Evolutionary conservation across 345 rosid species (phyloP), one percentile per base, ranked within the genome.

Genomic region (Abelmoschus esculentus): DNA sequence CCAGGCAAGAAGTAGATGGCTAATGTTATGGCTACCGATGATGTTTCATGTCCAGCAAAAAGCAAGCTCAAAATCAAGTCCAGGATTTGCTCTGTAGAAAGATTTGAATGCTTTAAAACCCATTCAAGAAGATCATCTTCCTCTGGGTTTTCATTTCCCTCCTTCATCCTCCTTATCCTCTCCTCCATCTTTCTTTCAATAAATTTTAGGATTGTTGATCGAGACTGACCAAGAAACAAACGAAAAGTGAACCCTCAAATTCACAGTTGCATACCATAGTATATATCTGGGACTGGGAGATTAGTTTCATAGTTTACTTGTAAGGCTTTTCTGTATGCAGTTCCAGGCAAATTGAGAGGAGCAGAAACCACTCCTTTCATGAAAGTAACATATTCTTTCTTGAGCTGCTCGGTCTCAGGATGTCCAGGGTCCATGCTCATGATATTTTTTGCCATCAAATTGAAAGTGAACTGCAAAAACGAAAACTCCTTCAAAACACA

Each of bases 331-430:
- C 93, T 81, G 70, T 93, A 93, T 28, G 98, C 86, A 32, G 97
- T 91, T 76, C 98, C 98, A 12, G 98, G 98, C 5, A 91, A 83
- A 80, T 93, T 93, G 6, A 93, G 65, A 29, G 98, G 98, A 73
- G 97, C 87, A 74, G 98, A 93, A 22, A 93, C 91, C 22, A 89
- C 97, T 55, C 98, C 98, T 81, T 93, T 93, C 98, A 93, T 93
- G 84, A 93, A 93, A 78, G 98, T 93, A 66, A 93, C 90, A 67
- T 93, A 93, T 78, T 93, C 97, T 79, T 81, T 83, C 82, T 91
- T 93, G 40, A 93, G 82, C 69, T 85, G 86, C 79, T 93, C 97
- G 2, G 98, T 91, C 74, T 93, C 97, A 52, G 85, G 84, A 66
- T 80, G 77, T 22, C 95, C 93, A 50, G 97, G 97, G 69, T 93